Percentiles rank a stretch among this genome's conserved stretches.
phyloP scores from a whole-genome alignment of 495 filamentous ascomycete genomes.

The Aspergillus coremiiformis region DNA sequence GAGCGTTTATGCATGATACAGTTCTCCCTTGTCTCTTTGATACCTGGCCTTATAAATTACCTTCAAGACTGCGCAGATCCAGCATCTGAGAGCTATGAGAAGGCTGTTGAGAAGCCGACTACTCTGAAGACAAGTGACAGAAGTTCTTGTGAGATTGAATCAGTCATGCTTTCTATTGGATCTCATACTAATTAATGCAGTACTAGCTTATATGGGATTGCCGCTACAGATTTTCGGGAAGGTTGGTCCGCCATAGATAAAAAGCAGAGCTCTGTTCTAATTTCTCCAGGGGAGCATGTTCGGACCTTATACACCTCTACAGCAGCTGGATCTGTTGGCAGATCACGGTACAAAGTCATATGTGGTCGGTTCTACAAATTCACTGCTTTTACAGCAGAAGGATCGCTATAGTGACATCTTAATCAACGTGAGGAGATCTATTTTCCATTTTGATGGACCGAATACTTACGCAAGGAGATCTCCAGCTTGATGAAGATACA shows the following conservation, averaged over 20 bases:
- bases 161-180: neutral
- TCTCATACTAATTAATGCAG: slow-evolving; percentile 31
- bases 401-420: slow-evolving; percentile 97
- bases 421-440: slow-evolving; percentile 59
- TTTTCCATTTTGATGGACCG: neutral
- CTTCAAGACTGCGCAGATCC: slow-evolving; percentile 91
- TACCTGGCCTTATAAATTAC: slow-evolving; percentile 79
- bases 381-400: slow-evolving; percentile 82
- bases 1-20: slow-evolving; percentile 97
- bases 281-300: slow-evolving; percentile 73
- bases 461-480: neutral
- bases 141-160: slow-evolving; percentile 52
- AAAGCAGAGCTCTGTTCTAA: slow-evolving; percentile 15
- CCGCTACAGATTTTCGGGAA: slow-evolving; percentile 94
- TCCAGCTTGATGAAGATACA: slow-evolving; percentile 74
- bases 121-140: slow-evolving; percentile 88
- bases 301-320: slow-evolving; percentile 91
- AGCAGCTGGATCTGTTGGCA: slow-evolving; percentile 89
- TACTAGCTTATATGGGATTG: slow-evolving; percentile 89
- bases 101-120: slow-evolving; percentile 66
- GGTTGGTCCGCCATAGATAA: slow-evolving; percentile 34
- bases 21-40: slow-evolving; percentile 88
- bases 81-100: slow-evolving; percentile 74
- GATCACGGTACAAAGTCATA: slow-evolving; percentile 96
- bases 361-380: slow-evolving; percentile 95